Evolutionary conservation across 306 rosid genomes (phyloP).

Genomic region (Echinosophora koreensis): DNA sequence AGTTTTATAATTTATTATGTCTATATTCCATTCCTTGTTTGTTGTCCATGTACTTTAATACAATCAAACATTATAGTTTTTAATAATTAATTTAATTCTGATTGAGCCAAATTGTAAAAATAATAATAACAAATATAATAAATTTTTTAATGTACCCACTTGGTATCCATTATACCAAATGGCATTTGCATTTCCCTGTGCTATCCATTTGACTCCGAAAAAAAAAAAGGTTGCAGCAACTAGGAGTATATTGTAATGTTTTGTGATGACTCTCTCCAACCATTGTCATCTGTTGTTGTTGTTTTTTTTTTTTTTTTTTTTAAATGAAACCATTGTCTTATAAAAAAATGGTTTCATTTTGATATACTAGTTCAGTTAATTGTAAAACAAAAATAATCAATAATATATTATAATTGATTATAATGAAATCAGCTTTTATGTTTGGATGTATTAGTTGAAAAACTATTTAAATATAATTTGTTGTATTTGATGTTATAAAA

Average conservation of each 20-base stretch:
- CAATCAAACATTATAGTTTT: not conserved
- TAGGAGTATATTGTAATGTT: constrained; percentile 3
- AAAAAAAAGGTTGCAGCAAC: constrained; percentile 20
- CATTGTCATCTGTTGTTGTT: not conserved
- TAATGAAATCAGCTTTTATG: no score
- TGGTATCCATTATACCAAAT: constrained; percentile 39
- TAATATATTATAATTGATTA: no score
- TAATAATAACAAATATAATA: no score
- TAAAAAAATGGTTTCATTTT: no score
- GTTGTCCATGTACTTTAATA: not conserved
- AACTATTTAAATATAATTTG: no score
- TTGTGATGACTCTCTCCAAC: constrained; percentile 25
- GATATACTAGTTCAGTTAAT: no score
- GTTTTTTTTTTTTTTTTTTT: not conserved
- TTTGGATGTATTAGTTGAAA: no score
- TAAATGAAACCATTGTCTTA: no score
- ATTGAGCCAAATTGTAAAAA: not conserved
- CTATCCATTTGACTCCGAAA: not conserved
- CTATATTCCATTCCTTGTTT: constrained; percentile 12
- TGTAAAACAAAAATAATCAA: no score
- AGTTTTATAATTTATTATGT: not conserved
- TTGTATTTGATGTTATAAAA: no score
- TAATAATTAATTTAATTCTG: not conserved
- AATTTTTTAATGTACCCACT: constrained; percentile 37
- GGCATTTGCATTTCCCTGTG: not conserved